Evolutionary conservation across 257 asterid genomes (phyloP), one percentile per base, ranked within the genome.

Genomic region (Capsicum pubescens): DNA sequence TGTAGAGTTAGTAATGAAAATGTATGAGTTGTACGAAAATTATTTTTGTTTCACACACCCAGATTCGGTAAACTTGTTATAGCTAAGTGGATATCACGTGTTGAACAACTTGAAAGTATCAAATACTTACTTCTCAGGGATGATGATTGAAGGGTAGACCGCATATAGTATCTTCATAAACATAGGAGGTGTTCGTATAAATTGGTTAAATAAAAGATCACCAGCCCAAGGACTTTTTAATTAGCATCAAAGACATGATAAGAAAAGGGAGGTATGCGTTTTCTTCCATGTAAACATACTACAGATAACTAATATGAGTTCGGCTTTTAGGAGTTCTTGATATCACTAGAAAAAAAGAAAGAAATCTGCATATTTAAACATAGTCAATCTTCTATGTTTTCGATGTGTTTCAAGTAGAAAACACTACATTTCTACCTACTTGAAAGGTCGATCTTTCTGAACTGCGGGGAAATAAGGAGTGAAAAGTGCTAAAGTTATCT

Each of bases 101-200:
- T 69, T 69, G 9, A 69, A 16, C 16, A 42, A 10, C 78, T 70
- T 21, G 0, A 42, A 70, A 46, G 10, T 70, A 42, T 70, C 55
- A 42, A 35, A 55, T 16, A 59, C 91, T 84, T 83, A 91, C 95
- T n/a, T 85, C 1, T 76, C 57, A 71, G 84, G 87, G 83, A 89
- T 89, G 17, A 83, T 21, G 86, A 92, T 90, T 55, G 93, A 84
- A 71, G 95, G 94, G 90, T 90, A 92, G 17, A 21, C 63, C 66
- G 10, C 8, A 19, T 52, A 86, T 86, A 91, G 17, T 8, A 90
- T 84, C 70, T 84, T 86, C 66, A 87, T 56, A 11, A 84, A 89
- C 80, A 88, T 87, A 0, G 67, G 9, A 60, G 35, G 67, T 6
- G 26, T 15, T 14, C 19, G 63, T 58, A 58, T 58, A 7, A 16